These are phyloP conservation scores for Dissophora ornata DNA, from an alignment of 192 early-diverging fungal genomes.

Conservation along the genomic window DNA sequence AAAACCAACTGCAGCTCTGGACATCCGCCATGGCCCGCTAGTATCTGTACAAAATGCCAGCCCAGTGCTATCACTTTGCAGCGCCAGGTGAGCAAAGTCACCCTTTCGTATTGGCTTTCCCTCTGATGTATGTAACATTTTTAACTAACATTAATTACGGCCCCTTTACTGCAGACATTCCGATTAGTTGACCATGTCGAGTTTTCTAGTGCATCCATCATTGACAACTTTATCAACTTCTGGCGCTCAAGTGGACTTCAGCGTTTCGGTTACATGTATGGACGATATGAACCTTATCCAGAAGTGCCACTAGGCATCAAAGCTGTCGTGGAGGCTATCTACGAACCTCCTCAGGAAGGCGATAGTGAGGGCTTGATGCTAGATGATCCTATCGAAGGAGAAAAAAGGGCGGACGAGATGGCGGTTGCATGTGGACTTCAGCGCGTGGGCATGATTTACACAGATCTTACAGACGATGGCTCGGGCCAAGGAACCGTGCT, in stretches of 20 bases:
- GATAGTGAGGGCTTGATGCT: slow-evolving; percentile 80
- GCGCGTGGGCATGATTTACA: slow-evolving; percentile 91
- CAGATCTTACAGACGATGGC: slow-evolving; percentile 89
- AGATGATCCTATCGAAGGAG: slow-evolving; percentile 65
- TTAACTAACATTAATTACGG: neutral
- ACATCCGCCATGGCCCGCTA: slow-evolving; percentile 91
- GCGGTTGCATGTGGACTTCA: slow-evolving; percentile 75
- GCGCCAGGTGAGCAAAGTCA: slow-evolving; percentile 72
- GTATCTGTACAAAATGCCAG: slow-evolving; percentile 98
- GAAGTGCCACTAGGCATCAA: slow-evolving; percentile 97
- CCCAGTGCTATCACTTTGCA: slow-evolving; percentile 92
- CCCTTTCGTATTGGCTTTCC: too few species aligned
- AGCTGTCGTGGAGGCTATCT: slow-evolving; percentile 93
- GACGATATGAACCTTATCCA: slow-evolving; percentile 87
- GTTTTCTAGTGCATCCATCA: slow-evolving; percentile 81
- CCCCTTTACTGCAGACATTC: slow-evolving; percentile 69
- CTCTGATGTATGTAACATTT: too few species aligned
- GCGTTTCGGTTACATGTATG: slow-evolving; percentile 95
- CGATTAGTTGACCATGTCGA: slow-evolving; percentile 98
- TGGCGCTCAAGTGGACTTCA: slow-evolving; percentile 91
- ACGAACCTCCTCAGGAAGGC: slow-evolving; percentile 91
- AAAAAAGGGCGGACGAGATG: slow-evolving; percentile 67
- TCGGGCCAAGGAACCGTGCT: slow-evolving; percentile 82
- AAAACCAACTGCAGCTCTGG: slow-evolving; percentile 80
- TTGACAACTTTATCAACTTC: slow-evolving; percentile 87